Evolutionary conservation across 1,284 basidiomycete genomes (phyloP).

Genomic region (Ganoderma multipileum): DNA sequence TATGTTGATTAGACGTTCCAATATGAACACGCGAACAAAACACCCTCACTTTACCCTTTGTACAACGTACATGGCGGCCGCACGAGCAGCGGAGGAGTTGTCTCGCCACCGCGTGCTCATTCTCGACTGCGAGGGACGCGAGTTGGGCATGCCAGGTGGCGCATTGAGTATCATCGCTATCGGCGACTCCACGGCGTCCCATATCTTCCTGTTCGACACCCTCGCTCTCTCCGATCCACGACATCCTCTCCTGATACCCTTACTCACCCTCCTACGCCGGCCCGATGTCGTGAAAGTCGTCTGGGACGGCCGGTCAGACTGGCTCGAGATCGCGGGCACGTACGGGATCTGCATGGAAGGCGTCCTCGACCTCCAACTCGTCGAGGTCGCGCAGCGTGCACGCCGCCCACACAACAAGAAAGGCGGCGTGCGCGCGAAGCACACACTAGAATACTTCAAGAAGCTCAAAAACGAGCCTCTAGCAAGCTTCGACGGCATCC

Average conservation of each 20-base stretch:
- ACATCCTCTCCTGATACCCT: conserved; percentile 30
- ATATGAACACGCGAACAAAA: neutral
- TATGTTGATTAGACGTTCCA: neutral
- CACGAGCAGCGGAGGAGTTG: conserved; percentile 25
- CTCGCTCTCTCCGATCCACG: conserved; percentile 34
- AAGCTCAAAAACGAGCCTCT: conserved; percentile 14
- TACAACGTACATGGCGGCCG: conserved; percentile 11
- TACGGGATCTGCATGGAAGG: conserved; percentile 42
- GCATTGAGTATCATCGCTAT: conserved; percentile 50
- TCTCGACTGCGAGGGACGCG: conserved; percentile 44
- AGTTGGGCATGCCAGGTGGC: conserved; percentile 45
- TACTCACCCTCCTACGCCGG: conserved; percentile 41
- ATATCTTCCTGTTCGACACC: conserved; percentile 51
- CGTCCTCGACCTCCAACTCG: conserved; percentile 52
- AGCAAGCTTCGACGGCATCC: conserved; percentile 11
- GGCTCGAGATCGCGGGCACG: conserved; percentile 42
- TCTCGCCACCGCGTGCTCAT: conserved; percentile 30
- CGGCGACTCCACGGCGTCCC: conserved; percentile 45
- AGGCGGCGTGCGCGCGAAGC: conserved; percentile 34
- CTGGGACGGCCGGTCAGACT: conserved; percentile 55
- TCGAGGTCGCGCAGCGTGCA: conserved; percentile 38
- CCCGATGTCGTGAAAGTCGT: conserved; percentile 46
- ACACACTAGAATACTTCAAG: conserved; percentile 38
- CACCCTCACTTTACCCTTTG: neutral
- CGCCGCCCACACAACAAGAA: conserved; percentile 38